These are phyloP conservation scores for Amanita phalloides DNA, from an alignment of 768 basidiomycete genomes.

Conservation along the genomic window DNA sequence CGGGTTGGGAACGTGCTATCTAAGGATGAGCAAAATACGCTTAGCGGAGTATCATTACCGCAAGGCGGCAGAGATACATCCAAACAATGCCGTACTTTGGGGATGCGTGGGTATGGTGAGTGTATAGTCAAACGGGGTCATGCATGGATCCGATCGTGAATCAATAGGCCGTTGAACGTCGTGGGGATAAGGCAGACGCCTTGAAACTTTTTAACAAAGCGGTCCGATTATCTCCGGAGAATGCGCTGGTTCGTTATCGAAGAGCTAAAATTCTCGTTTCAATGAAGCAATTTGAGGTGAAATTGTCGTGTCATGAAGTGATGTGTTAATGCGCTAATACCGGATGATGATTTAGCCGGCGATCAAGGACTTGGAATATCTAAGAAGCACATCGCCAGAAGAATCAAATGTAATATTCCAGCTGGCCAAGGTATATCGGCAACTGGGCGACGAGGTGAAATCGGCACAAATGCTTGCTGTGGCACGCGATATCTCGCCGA, in stretches of 20 bases:
- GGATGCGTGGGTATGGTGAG: constrained; percentile 95
- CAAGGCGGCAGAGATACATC: constrained; percentile 86
- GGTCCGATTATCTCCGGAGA: constrained; percentile 69
- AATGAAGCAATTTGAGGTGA: constrained; percentile 74
- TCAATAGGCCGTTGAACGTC: constrained; percentile 75
- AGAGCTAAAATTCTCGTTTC: constrained; percentile 85
- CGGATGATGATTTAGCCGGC: constrained; percentile 46
- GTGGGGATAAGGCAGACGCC: constrained; percentile 67
- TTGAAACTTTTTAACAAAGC: constrained; percentile 77
- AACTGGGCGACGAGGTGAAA: constrained; percentile 67
- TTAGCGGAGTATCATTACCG: constrained; percentile 96
- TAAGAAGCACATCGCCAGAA: constrained; percentile 79
- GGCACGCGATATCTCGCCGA: constrained; percentile 91
- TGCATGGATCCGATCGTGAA: constrained; percentile 17
- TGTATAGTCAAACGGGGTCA: constrained; percentile 16
- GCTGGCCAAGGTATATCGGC: constrained; percentile 83
- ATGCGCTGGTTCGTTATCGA: constrained; percentile 90
- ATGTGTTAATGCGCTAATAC: neutral
- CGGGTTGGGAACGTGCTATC: constrained; percentile 94
- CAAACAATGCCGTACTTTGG: constrained; percentile 88
- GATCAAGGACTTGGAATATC: constrained; percentile 66
- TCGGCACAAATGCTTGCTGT: constrained; percentile 80
- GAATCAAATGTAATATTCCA: constrained; percentile 97
- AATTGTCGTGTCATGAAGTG: constrained; percentile 17
- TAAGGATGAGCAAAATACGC: constrained; percentile 86